Evolutionary conservation across 148 eudicot genomes (phyloP), one percentile per base, ranked within the genome.

Genomic region (Cornus kousa): DNA sequence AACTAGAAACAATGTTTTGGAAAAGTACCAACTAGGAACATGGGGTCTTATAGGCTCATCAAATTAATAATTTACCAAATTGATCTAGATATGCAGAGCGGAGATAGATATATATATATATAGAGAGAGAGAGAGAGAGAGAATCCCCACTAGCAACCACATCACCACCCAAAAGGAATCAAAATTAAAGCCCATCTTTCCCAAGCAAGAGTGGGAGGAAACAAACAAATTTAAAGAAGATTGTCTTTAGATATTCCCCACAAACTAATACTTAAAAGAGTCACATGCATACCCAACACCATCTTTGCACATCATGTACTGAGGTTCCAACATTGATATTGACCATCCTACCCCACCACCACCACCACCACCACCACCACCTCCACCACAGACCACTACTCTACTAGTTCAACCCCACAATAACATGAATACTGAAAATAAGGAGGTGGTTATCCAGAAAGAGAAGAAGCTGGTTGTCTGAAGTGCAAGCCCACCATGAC

Each of bases 401-500:
- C 39, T 68, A 20, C 5, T 46, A 37, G 62, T 68, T 80, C 81
- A 76, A 67, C 66, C 67, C 76, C 81, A 72, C 77, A 72, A 74
- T 16, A 71, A 73, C 72, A 83, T 57, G 12, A 84, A 69, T 48
- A 65, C 57, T 14, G 81, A 72, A 67, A 79, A 55, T 37, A 82
- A n/a, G 40, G 76, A 43, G 3, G 73, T 57, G 20, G 55, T 14
- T 20, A 1, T 13, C 19, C 76, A 66, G 24, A 67, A 65, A 19
- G 80, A 74, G 75, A 73, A 28, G 43, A 72, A 7, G 72, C 35
- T 76, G 23, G 70, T 71, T 40, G 31, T 53, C 32, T 82, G 77
- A 33, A 82, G 85, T 37, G 68, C 68, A 50, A 33, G 32, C 68
- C 78, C 87, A 7, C 72, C 82, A 10, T 72, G 76, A 67, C 79